phyloP scores from a whole-genome alignment of 441 rosid species.

The Adansonia gregorii region DNA sequence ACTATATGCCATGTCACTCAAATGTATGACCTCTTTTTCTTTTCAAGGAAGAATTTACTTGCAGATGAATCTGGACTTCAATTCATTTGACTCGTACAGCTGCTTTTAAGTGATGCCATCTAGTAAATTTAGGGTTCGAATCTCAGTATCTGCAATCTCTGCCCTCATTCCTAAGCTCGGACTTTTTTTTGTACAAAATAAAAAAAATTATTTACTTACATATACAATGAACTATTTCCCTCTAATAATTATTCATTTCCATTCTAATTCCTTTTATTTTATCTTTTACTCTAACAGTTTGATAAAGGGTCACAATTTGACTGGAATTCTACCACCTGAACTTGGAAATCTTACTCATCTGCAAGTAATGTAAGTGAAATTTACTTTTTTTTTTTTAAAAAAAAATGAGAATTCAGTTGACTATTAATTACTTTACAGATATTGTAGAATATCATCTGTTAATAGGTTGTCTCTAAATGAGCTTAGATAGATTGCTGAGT shows the following conservation, averaged over 20 bases:
- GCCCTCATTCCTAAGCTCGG: too few relatives aligned
- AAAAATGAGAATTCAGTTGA: neutral
- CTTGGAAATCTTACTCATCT: slow-evolving; percentile 62
- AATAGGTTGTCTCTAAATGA: neutral
- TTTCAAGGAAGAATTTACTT: neutral
- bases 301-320: slow-evolving; percentile 56
- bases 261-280: neutral
- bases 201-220: too few relatives aligned
- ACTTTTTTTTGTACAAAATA: too few relatives aligned
- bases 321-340: slow-evolving; percentile 66
- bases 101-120: too few relatives aligned
- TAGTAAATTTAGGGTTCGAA: too few relatives aligned
- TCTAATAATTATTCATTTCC: neutral
- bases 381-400: too few relatives aligned
- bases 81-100: too few relatives aligned
- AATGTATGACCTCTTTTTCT: slow-evolving; percentile 42
- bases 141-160: too few relatives aligned
- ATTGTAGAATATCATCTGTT: neutral
- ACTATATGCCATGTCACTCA: slow-evolving; percentile 59
- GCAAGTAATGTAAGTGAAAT: slow-evolving; percentile 51
- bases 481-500: neutral
- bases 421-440: neutral
- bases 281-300: slow-evolving; percentile 37
- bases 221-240: neutral
- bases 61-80: too few relatives aligned